Conservation (phyloP, 805 yeast genomes). For the Spathaspora gorwiae region DNA sequence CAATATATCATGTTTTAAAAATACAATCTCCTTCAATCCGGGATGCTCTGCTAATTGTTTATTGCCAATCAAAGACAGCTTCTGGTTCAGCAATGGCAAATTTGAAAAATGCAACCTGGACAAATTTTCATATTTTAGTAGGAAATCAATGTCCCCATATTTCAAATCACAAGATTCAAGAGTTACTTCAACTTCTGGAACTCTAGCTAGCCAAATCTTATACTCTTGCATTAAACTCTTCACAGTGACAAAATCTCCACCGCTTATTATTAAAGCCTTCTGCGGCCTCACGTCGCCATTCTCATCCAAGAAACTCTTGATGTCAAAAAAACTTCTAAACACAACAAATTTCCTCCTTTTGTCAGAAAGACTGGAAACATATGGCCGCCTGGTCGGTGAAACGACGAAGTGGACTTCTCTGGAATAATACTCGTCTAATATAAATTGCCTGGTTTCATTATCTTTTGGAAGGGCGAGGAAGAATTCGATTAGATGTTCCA, state of each 20-base stretch:
- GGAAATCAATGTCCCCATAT: conserved; percentile 15
- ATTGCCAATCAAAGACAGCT: not conserved
- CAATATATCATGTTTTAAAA: conserved; percentile 28
- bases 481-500: conserved; percentile 19
- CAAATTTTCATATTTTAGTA: conserved; percentile 22
- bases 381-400: conserved; percentile 17
- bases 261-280: conserved; percentile 22
- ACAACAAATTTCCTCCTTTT: conserved; percentile 9
- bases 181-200: conserved; percentile 20
- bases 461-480: conserved; percentile 12
- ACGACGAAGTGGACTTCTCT: conserved; percentile 31
- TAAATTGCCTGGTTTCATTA: conserved; percentile 14
- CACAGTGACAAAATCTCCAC: conserved; percentile 28
- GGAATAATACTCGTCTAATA: conserved; percentile 22
- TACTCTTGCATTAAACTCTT: conserved; percentile 18
- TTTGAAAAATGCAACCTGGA: conserved; percentile 26
- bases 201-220: conserved; percentile 11
- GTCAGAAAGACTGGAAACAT: conserved; percentile 4
- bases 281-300: conserved; percentile 24
- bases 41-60: conserved; percentile 6
- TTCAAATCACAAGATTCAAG: conserved; percentile 23
- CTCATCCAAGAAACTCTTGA: conserved; percentile 25
- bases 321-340: conserved; percentile 24
- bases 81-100: conserved; percentile 13
- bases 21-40: conserved; percentile 21